Conservation (phyloP, 1,284 basidiomycete genomes). For the Boletus semigastroideus region DNA sequence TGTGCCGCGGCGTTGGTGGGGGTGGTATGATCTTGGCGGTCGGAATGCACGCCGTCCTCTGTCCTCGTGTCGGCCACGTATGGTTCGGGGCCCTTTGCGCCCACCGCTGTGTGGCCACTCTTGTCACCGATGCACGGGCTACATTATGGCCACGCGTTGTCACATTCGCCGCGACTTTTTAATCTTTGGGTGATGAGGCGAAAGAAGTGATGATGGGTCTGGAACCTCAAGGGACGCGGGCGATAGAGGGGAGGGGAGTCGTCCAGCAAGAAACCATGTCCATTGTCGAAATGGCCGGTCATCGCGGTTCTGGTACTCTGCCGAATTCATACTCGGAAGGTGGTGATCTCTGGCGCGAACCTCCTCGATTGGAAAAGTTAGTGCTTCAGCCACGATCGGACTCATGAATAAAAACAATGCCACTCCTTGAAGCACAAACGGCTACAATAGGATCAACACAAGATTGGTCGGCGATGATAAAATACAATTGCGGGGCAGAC, state of each 20-base stretch:
- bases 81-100: not conserved
- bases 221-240: conserved; percentile 4
- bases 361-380: conserved; percentile 22
- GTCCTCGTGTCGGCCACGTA: conserved; percentile 18
- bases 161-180: conserved; percentile 21
- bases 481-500: conserved; percentile 22
- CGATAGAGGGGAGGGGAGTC: conserved; percentile 1
- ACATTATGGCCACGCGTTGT: conserved; percentile 11
- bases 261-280: not conserved
- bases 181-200: conserved; percentile 15
- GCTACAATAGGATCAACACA: conserved; percentile 11
- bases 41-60: not conserved
- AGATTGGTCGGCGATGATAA: conserved; percentile 8
- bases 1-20: conserved; percentile 1
- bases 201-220: conserved; percentile 9
- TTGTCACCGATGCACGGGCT: conserved; percentile 5
- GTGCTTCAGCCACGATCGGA: conserved; percentile 2
- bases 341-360: conserved; percentile 11
- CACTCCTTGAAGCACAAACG: conserved; percentile 23
- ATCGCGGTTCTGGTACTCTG: conserved; percentile 18
- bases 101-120: conserved; percentile 15
- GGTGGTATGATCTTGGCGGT: conserved; percentile 2
- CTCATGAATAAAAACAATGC: not conserved
- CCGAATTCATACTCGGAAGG: not conserved
- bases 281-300: not conserved